Conservation (phyloP, 2,329 filamentous ascomycete genomes). For the Xylaria sp. region DNA sequence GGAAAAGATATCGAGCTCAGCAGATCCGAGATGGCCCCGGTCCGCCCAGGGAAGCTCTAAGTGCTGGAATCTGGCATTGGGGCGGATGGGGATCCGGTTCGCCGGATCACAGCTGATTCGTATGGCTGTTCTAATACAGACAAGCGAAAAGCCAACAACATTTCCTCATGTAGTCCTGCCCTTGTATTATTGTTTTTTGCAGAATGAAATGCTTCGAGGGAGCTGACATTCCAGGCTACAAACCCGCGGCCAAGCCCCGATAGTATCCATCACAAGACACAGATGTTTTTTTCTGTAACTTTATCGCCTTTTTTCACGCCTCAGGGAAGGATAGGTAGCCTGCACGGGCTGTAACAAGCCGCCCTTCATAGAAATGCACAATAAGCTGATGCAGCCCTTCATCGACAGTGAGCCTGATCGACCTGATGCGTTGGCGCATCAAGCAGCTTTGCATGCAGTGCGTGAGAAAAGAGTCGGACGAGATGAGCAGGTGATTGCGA, state of each 20-base stretch:
- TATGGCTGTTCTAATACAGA: conserved; percentile 1
- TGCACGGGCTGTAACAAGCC: conserved; percentile 20
- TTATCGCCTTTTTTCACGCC: background rate
- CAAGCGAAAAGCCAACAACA: conserved; percentile 16
- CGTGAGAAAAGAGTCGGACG: conserved; percentile 30
- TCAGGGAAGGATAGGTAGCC: background rate
- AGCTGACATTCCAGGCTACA: conserved; percentile 25
- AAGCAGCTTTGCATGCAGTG: conserved; percentile 30
- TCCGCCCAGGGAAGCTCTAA: conserved; percentile 3
- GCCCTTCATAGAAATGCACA: conserved; percentile 15
- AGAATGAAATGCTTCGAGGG: conserved; percentile 23
- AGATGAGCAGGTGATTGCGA: conserved; percentile 34
- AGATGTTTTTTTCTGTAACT: background rate
- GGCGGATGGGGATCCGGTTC: conserved; percentile 7
- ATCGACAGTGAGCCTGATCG: conserved; percentile 7
- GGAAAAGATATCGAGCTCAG: conserved; percentile 4
- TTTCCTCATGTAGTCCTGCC: conserved; percentile 8
- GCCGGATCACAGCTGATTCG: conserved; percentile 11
- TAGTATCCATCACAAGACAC: conserved; percentile 26
- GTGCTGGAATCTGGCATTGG: background rate
- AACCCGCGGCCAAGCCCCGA: conserved; percentile 30
- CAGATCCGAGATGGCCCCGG: background rate
- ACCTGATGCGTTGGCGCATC: conserved; percentile 31
- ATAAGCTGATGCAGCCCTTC: conserved; percentile 25
- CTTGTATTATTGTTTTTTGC: conserved; percentile 19